phyloP scores from a whole-genome alignment of 306 rosid genomes.

The Sicyos baderoa region DNA sequence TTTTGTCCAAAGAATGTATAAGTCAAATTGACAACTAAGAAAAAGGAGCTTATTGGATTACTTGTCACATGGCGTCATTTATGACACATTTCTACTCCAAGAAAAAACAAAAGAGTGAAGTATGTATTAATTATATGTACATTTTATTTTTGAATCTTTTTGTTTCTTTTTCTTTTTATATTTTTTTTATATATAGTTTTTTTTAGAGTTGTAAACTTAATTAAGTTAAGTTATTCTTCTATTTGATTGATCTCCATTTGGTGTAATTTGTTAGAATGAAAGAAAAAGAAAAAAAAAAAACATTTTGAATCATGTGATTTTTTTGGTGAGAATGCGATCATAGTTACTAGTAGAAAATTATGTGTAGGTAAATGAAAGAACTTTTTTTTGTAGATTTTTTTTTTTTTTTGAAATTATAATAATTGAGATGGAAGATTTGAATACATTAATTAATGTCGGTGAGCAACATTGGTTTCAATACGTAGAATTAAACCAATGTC shows the following conservation, averaged over 20 bases:
- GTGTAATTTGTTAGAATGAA: background rate
- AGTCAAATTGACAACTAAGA: background rate
- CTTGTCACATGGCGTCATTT: background rate
- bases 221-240: no score
- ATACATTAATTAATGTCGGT: no score
- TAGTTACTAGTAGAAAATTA: background rate
- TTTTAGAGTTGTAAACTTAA: background rate
- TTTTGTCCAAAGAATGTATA: conserved; percentile 16
- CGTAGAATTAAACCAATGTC: no score
- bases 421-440: no score
- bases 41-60: background rate
- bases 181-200: no score
- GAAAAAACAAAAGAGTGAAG: background rate
- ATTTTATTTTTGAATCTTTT: background rate
- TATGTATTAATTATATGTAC: background rate
- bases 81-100: background rate
- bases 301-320: background rate
- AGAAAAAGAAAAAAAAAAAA: no score
- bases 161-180: no score
- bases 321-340: background rate
- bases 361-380: no score
- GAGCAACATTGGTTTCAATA: no score
- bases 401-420: no score
- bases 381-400: no score
- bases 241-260: no score